Percentiles rank a stretch among this genome's conserved stretches.
Evolutionary conservation across 306 rosid genomes (phyloP).

Genomic region (Mimosa pudica): DNA sequence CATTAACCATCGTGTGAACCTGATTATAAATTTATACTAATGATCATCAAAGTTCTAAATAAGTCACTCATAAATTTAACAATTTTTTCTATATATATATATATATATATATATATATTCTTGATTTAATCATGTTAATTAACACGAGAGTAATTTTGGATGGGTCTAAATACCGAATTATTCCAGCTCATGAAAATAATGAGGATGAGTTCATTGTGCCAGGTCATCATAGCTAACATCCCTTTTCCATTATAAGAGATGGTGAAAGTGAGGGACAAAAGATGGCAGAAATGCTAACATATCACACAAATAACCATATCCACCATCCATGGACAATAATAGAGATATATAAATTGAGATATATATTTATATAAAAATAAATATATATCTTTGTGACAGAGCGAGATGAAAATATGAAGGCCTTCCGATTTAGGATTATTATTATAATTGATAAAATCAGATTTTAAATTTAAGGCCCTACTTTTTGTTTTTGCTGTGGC

Average conservation of each 20-base stretch:
- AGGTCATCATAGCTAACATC: neutral
- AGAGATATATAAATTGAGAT: neutral
- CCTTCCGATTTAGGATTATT: neutral
- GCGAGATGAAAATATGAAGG: neutral
- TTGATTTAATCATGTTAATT: neutral
- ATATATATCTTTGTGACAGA: neutral
- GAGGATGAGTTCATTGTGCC: neutral
- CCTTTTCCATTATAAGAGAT: constrained; percentile 24
- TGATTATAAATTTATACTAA: no score
- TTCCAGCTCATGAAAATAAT: neutral
- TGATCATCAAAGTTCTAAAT: no score
- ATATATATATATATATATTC: neutral
- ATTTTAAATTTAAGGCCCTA: neutral
- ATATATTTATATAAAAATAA: no score
- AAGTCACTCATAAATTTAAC: no score
- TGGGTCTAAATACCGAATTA: neutral
- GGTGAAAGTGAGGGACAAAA: constrained; percentile 3
- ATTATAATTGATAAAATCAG: neutral
- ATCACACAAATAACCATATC: constrained; percentile 22
- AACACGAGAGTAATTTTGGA: neutral
- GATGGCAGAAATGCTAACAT: constrained; percentile 3
- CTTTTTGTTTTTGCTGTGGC: neutral
- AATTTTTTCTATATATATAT: no score
- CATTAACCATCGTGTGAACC: neutral
- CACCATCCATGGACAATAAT: neutral